A percentile compares a stretch with the other conserved stretches of the same genome.
Evolutionary conservation across 2,329 filamentous ascomycete genomes (phyloP).

Genomic region (Pseudogymnoascus sp.): DNA sequence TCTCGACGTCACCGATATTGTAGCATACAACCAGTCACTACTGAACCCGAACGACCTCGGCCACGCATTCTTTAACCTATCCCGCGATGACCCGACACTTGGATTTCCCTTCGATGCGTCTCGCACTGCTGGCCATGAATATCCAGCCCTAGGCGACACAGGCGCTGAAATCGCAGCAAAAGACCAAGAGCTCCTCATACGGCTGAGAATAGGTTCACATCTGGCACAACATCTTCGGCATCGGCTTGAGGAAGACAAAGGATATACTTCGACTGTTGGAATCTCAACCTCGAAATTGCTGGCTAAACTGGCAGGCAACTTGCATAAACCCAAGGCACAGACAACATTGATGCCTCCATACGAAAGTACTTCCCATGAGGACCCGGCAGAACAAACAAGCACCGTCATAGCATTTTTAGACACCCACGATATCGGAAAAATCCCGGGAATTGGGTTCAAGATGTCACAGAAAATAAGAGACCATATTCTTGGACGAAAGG

Average conservation of each 20-base stretch:
- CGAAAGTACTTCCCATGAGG: conserved; percentile 24
- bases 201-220: conserved; percentile 71
- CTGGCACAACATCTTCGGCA: conserved; percentile 65
- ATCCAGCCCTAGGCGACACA: conserved; percentile 7
- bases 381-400: not conserved
- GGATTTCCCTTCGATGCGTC: conserved; percentile 76
- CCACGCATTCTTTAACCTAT: conserved; percentile 73
- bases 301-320: conserved; percentile 73
- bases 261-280: conserved; percentile 81
- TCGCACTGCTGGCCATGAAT: conserved; percentile 48
- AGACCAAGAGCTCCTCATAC: conserved; percentile 26
- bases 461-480: conserved; percentile 59
- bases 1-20: conserved; percentile 67
- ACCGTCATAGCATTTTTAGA: conserved; percentile 54
- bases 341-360: conserved; percentile 70
- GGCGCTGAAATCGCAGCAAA: not conserved
- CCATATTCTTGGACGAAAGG: conserved; percentile 39
- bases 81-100: conserved; percentile 60
- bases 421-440: conserved; percentile 62
- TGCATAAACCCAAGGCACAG: conserved; percentile 81
- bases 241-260: conserved; percentile 63
- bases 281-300: conserved; percentile 82
- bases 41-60: conserved; percentile 57
- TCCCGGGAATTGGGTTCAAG: conserved; percentile 81
- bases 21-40: conserved; percentile 69